These are phyloP conservation scores for Venturia nashicola DNA, from an alignment of 2,329 filamentous ascomycete species.

Conservation along the genomic window DNA sequence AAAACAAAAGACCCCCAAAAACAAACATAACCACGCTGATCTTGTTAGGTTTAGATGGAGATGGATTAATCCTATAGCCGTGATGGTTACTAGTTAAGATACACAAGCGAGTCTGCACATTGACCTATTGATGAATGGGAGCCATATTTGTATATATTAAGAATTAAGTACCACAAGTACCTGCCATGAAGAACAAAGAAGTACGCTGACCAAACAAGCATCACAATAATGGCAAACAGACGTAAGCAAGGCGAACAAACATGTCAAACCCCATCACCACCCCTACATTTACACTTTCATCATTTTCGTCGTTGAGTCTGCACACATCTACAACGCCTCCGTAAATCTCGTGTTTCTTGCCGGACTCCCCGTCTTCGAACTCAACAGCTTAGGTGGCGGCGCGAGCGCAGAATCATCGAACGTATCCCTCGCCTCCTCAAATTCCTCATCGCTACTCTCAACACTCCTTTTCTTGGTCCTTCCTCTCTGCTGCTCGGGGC, in stretches of 20 bases:
- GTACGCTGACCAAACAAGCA: not conserved
- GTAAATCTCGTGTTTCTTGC: slow-evolving; percentile 35
- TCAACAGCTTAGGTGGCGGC: slow-evolving; percentile 20
- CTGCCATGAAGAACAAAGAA: not conserved
- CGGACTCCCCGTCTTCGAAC: slow-evolving; percentile 34
- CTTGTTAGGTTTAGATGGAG: too few species aligned
- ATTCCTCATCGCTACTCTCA: slow-evolving; percentile 26
- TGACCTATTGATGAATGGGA: too few species aligned
- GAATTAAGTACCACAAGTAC: not conserved
- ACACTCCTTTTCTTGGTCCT: slow-evolving; percentile 17
- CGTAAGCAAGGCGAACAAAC: too few species aligned
- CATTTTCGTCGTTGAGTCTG: not conserved
- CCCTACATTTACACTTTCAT: not conserved
- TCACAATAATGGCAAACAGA: not conserved
- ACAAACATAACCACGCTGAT: too few species aligned
- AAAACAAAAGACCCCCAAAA: too few species aligned
- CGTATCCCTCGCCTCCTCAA: slow-evolving; percentile 39
- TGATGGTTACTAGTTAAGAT: too few species aligned
- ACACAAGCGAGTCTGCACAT: too few species aligned
- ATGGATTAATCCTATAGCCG: too few species aligned
- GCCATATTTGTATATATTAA: not conserved
- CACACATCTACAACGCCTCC: slow-evolving; percentile 6
- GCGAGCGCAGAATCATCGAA: slow-evolving; percentile 34
- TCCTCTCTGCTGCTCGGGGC: slow-evolving; percentile 1
- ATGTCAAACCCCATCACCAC: not conserved